These are phyloP conservation scores for Coffea eugenioides DNA, from an alignment of 257 asterid genomes.

Conservation along the genomic window DNA sequence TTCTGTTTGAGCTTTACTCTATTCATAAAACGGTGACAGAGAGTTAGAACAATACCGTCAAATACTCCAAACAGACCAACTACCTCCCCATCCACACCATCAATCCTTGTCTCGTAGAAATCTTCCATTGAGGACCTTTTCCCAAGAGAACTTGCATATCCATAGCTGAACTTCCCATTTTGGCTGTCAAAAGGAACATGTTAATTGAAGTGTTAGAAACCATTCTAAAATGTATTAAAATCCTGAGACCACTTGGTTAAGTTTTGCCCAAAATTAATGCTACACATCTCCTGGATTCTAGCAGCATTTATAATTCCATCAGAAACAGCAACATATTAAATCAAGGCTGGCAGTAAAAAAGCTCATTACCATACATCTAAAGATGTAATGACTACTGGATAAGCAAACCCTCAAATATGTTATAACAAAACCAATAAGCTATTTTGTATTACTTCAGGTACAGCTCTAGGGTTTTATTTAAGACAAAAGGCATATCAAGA, in stretches of 20 bases:
- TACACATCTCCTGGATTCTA: not conserved
- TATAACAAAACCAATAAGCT: not conserved
- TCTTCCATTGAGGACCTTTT: conserved; percentile 99
- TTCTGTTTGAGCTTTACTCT: not conserved
- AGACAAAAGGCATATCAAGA: not conserved
- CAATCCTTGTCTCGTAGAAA: conserved; percentile 94
- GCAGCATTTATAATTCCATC: not conserved
- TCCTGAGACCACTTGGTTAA: not conserved
- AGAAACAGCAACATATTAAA: not conserved
- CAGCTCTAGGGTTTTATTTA: not conserved
- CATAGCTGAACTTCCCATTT: conserved; percentile 94
- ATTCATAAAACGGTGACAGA: not conserved
- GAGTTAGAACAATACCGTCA: conserved; percentile 59
- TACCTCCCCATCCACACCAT: conserved; percentile 92
- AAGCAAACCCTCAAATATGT: not conserved
- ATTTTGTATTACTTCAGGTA: not conserved
- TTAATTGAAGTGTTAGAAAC: conserved; percentile 19
- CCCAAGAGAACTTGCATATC: conserved; percentile 96
- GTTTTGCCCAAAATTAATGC: not conserved
- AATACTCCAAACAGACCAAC: conserved; percentile 99
- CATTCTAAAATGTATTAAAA: not conserved
- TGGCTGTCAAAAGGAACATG: conserved; percentile 47
- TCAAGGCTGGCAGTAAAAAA: not conserved
- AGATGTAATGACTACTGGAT: not conserved
- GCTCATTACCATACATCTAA: not conserved